Evolutionary conservation across 2,329 filamentous ascomycete genomes (phyloP).

Genomic region (Bipolaris zeicola): DNA sequence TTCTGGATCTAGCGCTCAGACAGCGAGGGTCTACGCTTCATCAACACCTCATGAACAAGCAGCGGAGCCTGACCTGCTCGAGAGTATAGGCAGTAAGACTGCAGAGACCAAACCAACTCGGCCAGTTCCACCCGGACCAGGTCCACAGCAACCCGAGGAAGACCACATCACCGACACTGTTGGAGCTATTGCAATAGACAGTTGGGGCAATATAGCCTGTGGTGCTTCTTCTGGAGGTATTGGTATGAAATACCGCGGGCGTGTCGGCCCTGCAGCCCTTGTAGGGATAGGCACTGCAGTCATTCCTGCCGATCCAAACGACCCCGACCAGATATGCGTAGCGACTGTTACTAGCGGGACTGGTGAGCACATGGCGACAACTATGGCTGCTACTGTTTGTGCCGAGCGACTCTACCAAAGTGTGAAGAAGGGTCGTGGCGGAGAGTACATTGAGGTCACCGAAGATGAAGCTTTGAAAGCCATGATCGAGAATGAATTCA

Average conservation of each 20-base stretch:
- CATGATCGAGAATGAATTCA: constrained; percentile 89
- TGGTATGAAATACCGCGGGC: constrained; percentile 94
- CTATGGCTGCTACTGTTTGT: constrained; percentile 85
- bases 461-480: constrained; percentile 79
- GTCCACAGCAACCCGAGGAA: constrained; percentile 26
- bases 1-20: constrained; percentile 27
- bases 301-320: constrained; percentile 74
- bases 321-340: constrained; percentile 71
- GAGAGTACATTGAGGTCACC: constrained; percentile 67
- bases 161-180: constrained; percentile 90
- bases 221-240: constrained; percentile 97
- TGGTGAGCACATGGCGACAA: constrained; percentile 97
- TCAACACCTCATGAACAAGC: constrained; percentile 17
- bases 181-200: constrained; percentile 91
- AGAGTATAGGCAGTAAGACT: constrained; percentile 3
- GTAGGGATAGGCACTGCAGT: constrained; percentile 91
- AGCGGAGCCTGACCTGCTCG: constrained; percentile 10
- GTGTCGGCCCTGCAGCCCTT: constrained; percentile 88
- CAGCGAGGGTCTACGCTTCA: constrained; percentile 27
- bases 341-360: constrained; percentile 92
- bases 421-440: constrained; percentile 64
- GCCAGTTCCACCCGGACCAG: constrained; percentile 5
- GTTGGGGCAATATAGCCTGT: constrained; percentile 84
- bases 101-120: constrained; percentile 21
- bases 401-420: constrained; percentile 82